Evolutionary conservation across 148 eudicot genomes (phyloP), one percentile per base, ranked within the genome.

Genomic region (Heliamphora exappendiculata): DNA sequence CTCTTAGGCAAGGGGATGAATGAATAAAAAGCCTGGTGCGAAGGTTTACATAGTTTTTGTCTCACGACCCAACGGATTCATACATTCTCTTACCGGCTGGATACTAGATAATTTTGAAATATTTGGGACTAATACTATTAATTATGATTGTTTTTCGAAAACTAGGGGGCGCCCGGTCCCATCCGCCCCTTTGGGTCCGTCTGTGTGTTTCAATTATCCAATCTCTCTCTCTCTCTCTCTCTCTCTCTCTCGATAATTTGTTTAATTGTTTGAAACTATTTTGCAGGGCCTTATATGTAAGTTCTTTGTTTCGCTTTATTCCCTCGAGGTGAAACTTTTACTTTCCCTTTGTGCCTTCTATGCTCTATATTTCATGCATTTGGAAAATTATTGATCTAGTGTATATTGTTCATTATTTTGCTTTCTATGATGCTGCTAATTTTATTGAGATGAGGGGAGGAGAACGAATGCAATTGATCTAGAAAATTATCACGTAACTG

Each of bases 221-320:
- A 20, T 59, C 53, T 64, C 28, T 17, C 7, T 50, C 24, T 28
- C 12, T 39, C 3, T 14, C 5, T 29, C n/a, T n/a, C n/a, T 7
- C 4, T 49, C 17, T n/a, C 1, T 53, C 24, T 10, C 11, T 29
- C 37, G 58, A 51, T 41, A 7, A 45, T 0, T 33, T 26, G 45
- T 73, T 45, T 79, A 9, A 50, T 57, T 74, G 64, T 45, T 67
- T 67, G 53, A n/a, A 24, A 79, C 72, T 58, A 26, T 50, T 67
- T 78, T 91, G 90, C 97, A 94, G 98, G 98, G 79, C 98, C 98
- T 44, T 94, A 94, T 87, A 84, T 94, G 98, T 94, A 89, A 94
- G 98, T 89, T 75, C 34, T 77, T 78, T 47, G 70, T 36, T 77
- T 78, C 64, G 39, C 75, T 6, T 62, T 34, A 45, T 64, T 69